phyloP scores from a whole-genome alignment of 345 rosid genomes.

The Aurinia saxatilis region DNA sequence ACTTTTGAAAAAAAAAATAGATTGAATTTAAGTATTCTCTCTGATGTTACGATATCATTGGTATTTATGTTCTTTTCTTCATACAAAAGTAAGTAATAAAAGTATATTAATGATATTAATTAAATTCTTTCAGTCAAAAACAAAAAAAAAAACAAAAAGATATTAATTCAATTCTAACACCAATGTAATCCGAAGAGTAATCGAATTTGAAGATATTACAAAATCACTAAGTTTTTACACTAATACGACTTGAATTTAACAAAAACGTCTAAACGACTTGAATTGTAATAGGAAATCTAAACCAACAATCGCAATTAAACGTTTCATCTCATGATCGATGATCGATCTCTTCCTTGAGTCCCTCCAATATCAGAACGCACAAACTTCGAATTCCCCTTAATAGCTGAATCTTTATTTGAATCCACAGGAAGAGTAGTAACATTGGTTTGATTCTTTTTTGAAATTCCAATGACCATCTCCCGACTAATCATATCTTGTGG shows the following conservation, averaged over 20 bases:
- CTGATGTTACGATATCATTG: no score
- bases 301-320: background rate
- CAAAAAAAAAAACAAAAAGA: no score
- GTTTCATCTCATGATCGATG: background rate
- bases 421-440: background rate
- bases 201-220: background rate
- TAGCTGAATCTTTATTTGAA: background rate
- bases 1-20: no score
- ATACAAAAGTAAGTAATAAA: no score
- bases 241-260: background rate
- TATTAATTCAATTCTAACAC: no score
- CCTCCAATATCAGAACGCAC: background rate
- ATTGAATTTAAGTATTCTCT: no score
- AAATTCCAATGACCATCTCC: background rate
- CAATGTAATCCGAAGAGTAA: no score
- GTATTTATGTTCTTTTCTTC: no score
- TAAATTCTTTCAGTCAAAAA: no score
- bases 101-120: no score
- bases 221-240: background rate
- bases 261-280: background rate
- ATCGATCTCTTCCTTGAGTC: conserved; percentile 11
- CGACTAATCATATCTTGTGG: background rate
- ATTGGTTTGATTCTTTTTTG: background rate
- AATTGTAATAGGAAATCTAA: no score
- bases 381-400: background rate